Evolutionary conservation across 768 basidiomycete species (phyloP).

Genomic region (Coprinopsis strossmayeri): DNA sequence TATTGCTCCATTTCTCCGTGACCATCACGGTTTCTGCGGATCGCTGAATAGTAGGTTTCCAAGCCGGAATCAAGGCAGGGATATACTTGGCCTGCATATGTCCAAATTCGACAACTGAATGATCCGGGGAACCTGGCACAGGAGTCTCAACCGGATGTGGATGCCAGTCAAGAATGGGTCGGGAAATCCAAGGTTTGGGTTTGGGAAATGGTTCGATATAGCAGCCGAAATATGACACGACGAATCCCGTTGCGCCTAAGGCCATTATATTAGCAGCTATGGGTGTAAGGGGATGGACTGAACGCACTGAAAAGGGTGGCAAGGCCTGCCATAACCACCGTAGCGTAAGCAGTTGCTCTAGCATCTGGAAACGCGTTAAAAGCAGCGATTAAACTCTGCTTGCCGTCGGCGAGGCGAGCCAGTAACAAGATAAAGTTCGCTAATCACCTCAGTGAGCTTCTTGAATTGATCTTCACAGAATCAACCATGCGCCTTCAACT

Average conservation of each 20-base stretch:
- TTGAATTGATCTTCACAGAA: slow-evolving; percentile 4
- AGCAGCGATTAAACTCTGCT: background rate
- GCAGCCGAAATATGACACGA: slow-evolving; percentile 5
- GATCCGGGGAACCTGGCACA: background rate
- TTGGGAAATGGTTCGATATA: slow-evolving; percentile 3
- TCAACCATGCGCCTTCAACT: background rate
- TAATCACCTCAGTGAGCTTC: background rate
- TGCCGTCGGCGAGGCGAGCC: background rate
- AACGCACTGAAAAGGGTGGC: slow-evolving; percentile 5
- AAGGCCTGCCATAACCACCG: background rate
- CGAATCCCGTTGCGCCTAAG: slow-evolving; percentile 7
- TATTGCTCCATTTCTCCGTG: background rate
- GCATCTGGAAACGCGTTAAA: background rate
- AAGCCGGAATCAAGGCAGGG: background rate
- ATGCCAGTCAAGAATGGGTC: background rate
- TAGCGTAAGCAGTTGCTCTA: background rate
- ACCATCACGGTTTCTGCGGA: background rate
- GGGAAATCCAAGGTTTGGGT: background rate
- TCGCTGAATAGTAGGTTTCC: background rate
- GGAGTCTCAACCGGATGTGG: slow-evolving; percentile 1
- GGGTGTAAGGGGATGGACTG: background rate
- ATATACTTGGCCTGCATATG: background rate
- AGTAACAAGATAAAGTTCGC: slow-evolving; percentile 2
- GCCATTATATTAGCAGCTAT: background rate
- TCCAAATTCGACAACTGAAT: background rate